phyloP scores from a whole-genome alignment of 306 rosid species.

The Rubus idaeus region DNA sequence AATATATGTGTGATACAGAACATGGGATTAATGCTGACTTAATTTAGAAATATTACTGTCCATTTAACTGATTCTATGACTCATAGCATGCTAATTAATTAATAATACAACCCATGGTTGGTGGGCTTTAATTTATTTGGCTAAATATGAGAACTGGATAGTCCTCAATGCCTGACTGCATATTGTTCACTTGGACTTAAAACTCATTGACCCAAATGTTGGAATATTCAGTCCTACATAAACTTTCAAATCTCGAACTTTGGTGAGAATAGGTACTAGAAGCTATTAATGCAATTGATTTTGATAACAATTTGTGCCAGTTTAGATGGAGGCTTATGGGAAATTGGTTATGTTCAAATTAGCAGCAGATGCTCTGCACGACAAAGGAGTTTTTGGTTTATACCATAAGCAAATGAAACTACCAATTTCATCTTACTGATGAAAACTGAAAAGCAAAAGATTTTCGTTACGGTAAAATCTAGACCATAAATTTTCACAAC shows the following conservation, averaged over 20 bases:
- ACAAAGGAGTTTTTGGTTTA: too few species aligned
- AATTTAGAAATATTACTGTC: neutral
- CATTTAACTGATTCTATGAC: neutral
- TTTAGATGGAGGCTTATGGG: too few species aligned
- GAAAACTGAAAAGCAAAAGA: too few species aligned
- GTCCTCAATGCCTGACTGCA: neutral
- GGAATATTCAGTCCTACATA: neutral
- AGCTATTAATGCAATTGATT: neutral
- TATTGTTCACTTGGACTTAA: slow-evolving; percentile 3
- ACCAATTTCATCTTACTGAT: too few species aligned
- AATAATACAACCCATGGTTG: neutral
- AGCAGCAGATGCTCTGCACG: too few species aligned
- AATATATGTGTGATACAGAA: neutral
- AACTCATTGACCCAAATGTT: neutral
- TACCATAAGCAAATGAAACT: too few species aligned
- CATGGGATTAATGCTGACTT: slow-evolving; percentile 1
- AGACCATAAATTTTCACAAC: slow-evolving; percentile 1
- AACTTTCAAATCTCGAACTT: neutral
- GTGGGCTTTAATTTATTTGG: slow-evolving; percentile 4
- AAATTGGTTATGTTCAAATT: too few species aligned
- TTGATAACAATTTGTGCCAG: neutral
- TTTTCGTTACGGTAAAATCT: neutral
- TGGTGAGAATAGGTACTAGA: neutral
- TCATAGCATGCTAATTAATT: neutral
- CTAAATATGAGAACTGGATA: neutral